Evolutionary conservation across 495 filamentous ascomycete species (phyloP), one percentile per base, ranked within the genome.

Genomic region (Letharia lupina): DNA sequence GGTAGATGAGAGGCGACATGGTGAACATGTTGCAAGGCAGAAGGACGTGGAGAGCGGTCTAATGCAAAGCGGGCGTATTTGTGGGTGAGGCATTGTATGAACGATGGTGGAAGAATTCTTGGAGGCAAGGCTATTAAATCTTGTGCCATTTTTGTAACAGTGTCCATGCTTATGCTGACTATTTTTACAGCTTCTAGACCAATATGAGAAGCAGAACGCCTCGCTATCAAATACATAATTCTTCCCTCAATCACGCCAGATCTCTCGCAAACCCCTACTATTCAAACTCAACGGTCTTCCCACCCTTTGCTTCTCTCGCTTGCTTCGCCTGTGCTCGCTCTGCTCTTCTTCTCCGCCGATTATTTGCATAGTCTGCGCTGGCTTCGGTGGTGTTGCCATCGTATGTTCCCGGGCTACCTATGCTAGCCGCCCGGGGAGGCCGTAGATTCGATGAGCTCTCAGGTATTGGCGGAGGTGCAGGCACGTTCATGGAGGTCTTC

Each of bases 301-400:
- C 68, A 3, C 54, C 66, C 37, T 72, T 70, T 42, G 75, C 77
- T 60, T 81, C 80, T 71, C 76, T 75, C 37, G 80, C 79, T 65
- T 79, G 76, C 54, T 76, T 78, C 12, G 79, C 75, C 37, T 80
- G 74, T 50, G 81, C 80, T 71, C 81, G 72, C 67, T 84, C 80
- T 18, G 81, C 81, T 45, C 81, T 76, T 73, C 81, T 76, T 59
- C 81, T 78, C 65, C 77, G 71, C 48, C 80, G 77, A 69, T 84
- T 84, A 67, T 75, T 84, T 28, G 75, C 82, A 70, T 80, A 84
- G 65, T 81, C 80, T 33, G 77, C 83, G 67, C 80, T 84, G 39
- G 77, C 78, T 64, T 84, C 81, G 0, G 81, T 83, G 6, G 77
- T 79, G 15, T 80, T 81, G 13, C 68, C 73, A 80, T 67, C 80